These are phyloP conservation scores for Xylaria acuta DNA, from an alignment of 495 filamentous ascomycete species.

Conservation along the genomic window DNA sequence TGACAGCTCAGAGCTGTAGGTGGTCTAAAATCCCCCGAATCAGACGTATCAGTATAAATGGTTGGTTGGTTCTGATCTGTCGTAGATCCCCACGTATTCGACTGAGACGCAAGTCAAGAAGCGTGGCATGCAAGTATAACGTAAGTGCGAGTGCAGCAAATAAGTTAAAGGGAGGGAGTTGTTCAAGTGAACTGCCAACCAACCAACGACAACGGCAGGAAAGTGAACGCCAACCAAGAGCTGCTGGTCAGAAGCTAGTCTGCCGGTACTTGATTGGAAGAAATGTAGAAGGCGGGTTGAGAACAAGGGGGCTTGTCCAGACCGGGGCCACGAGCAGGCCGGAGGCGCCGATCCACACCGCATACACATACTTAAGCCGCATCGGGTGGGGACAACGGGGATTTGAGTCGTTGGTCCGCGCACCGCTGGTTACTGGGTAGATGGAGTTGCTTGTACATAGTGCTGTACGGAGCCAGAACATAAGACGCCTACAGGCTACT, in stretches of 20 bases:
- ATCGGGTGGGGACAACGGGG: background rate
- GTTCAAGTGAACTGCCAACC: slow-evolving; percentile 1
- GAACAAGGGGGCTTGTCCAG: slow-evolving; percentile 19
- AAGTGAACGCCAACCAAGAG: background rate
- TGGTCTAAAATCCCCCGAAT: background rate
- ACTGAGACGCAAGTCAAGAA: slow-evolving; percentile 11
- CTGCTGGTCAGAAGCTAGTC: background rate
- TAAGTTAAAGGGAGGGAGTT: slow-evolving; percentile 4
- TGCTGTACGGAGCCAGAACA: background rate
- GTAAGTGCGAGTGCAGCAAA: background rate
- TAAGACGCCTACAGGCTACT: background rate
- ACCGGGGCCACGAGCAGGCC: slow-evolving; percentile 17
- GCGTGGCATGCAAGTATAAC: slow-evolving; percentile 17
- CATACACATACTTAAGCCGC: slow-evolving; percentile 18
- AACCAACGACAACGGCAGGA: slow-evolving; percentile 2
- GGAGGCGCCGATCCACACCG: slow-evolving; percentile 18
- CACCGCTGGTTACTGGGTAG: background rate
- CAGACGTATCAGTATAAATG: background rate
- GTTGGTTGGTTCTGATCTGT: slow-evolving; percentile 7
- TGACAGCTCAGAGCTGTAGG: slow-evolving; percentile 20
- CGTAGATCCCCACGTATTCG: slow-evolving; percentile 18
- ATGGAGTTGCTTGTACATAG: background rate
- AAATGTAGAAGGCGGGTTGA: slow-evolving; percentile 29
- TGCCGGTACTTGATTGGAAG: slow-evolving; percentile 19
- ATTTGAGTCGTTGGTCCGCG: slow-evolving; percentile 4